These are phyloP conservation scores for Xylariales sp. DNA, from an alignment of 2,329 filamentous ascomycete species.

Conservation along the genomic window DNA sequence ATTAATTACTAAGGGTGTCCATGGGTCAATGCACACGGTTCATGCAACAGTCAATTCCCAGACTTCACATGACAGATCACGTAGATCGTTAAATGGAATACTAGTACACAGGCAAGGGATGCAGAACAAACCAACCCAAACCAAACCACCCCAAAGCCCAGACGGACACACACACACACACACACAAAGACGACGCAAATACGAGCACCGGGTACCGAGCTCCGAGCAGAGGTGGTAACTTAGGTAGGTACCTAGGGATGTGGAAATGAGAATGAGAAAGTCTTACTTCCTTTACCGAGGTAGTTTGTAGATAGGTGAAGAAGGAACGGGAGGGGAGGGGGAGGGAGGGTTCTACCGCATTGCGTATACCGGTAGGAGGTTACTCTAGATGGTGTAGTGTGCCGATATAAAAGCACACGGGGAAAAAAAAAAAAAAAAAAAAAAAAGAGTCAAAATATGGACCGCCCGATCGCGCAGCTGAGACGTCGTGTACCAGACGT, in stretches of 20 bases:
- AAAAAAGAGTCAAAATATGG: background rate
- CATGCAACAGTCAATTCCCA: too few relatives aligned
- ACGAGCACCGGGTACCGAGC: too few relatives aligned
- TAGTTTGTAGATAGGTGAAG: background rate
- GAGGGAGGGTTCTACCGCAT: background rate
- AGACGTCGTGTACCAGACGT: slow-evolving; percentile 1
- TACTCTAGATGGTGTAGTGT: background rate
- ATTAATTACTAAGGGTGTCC: too few relatives aligned
- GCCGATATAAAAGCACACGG: background rate
- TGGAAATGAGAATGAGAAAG: slow-evolving; percentile 3
- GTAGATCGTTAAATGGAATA: too few relatives aligned
- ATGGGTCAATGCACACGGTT: too few relatives aligned
- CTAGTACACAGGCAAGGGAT: too few relatives aligned
- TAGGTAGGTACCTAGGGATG: too few relatives aligned
- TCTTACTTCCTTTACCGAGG: background rate
- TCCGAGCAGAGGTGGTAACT: background rate
- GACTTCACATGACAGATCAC: too few relatives aligned
- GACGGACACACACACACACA: background rate
- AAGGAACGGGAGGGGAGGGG: too few relatives aligned
- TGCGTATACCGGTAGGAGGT: too few relatives aligned
- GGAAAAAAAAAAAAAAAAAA: background rate
- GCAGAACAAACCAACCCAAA: background rate
- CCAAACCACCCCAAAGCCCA: too few relatives aligned
- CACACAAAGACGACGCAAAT: background rate
- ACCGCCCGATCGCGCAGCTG: slow-evolving; percentile 24